Conservation (phyloP, 345 rosid genomes). For the Ceriops tagal region DNA sequence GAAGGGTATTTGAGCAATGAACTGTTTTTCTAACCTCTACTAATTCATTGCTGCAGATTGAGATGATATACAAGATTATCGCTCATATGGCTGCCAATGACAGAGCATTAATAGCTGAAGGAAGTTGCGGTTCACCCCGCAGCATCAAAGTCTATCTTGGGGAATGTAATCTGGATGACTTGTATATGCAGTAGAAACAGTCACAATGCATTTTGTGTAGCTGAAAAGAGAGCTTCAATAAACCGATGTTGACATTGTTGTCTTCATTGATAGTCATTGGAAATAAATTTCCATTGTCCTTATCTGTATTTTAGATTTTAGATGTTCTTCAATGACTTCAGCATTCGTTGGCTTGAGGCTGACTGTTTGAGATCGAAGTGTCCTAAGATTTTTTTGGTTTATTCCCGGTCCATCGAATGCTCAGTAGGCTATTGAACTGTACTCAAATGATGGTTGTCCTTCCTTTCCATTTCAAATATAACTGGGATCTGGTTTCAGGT, state of each 20-base stretch:
- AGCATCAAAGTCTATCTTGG: conserved; percentile 81
- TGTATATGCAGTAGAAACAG: conserved; percentile 30
- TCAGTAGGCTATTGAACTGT: too few relatives aligned
- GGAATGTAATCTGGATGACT: conserved; percentile 75
- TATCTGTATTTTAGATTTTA: neutral
- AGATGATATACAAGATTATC: conserved; percentile 94
- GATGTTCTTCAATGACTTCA: neutral
- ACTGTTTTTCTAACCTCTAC: conserved; percentile 16
- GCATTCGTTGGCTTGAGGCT: neutral
- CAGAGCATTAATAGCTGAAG: conserved; percentile 88
- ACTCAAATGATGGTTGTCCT: too few relatives aligned
- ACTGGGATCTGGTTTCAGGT: too few relatives aligned
- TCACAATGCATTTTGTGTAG: conserved; percentile 6
- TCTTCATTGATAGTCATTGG: neutral
- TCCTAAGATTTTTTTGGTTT: too few relatives aligned
- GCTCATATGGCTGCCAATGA: conserved; percentile 94
- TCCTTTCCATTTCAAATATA: too few relatives aligned
- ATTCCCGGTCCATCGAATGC: too few relatives aligned
- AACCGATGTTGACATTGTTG: neutral
- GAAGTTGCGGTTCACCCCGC: conserved; percentile 87
- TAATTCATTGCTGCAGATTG: conserved; percentile 56
- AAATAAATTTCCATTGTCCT: neutral
- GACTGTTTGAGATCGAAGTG: neutral
- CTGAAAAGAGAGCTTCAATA: conserved; percentile 25
- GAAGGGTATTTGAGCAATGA: conserved; percentile 4